Conservation (phyloP, 225 moss, liverwort and hornwort species). For the Anthoceros angustus region DNA sequence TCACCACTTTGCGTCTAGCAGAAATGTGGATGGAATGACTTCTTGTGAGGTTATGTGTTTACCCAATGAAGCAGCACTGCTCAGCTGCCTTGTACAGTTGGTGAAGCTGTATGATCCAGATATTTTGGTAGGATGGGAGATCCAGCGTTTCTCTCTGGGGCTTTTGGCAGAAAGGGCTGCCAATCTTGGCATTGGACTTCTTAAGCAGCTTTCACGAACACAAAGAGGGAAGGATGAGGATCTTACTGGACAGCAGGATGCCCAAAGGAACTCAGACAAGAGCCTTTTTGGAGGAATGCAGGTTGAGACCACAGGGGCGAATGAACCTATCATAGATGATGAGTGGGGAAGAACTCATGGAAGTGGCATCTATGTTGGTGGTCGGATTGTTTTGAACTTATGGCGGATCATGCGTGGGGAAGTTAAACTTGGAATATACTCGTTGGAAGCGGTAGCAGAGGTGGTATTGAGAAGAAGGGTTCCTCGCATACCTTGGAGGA, state of each 20-base stretch:
- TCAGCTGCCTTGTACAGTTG: slow-evolving; percentile 70
- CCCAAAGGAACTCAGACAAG: slow-evolving; percentile 42
- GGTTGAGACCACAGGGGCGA: slow-evolving; percentile 32
- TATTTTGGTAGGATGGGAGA: slow-evolving; percentile 92
- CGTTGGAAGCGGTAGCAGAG: slow-evolving; percentile 87
- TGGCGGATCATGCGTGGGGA: slow-evolving; percentile 99
- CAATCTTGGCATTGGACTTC: slow-evolving; percentile 59
- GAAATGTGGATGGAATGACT: slow-evolving; percentile 52
- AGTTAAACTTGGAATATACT: slow-evolving; percentile 82
- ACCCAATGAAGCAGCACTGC: slow-evolving; percentile 47
- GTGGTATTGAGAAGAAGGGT: slow-evolving; percentile 80
- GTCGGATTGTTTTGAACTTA: slow-evolving; percentile 69
- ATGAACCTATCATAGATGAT: slow-evolving; percentile 74
- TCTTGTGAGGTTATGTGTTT: slow-evolving; percentile 64
- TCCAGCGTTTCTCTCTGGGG: slow-evolving; percentile 86
- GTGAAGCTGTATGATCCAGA: slow-evolving; percentile 80
- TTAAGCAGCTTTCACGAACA: slow-evolving; percentile 81
- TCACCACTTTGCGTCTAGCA: slow-evolving; percentile 17
- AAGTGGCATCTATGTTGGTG: slow-evolving; percentile 81
- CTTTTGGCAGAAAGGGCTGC: slow-evolving; percentile 86
- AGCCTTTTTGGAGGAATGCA: slow-evolving; percentile 45
- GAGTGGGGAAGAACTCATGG: slow-evolving; percentile 98
- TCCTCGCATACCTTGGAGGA: slow-evolving; percentile 64
- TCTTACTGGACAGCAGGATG: not conserved
- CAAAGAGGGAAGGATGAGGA: slow-evolving; percentile 20